Conservation (phyloP, 371 early-diverging fungal species). For the Phascolomyces articulosus region DNA sequence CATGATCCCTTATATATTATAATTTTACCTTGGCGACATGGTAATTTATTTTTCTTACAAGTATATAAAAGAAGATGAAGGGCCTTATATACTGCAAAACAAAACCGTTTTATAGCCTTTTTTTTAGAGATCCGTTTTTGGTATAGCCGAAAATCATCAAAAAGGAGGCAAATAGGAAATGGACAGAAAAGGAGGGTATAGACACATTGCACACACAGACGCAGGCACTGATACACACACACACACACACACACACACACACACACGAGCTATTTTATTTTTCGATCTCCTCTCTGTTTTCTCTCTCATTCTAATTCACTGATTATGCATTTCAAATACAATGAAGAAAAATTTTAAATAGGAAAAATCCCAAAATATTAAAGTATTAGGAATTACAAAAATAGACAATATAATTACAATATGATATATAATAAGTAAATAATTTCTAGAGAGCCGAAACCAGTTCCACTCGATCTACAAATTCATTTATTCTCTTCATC, state of each 20-base stretch:
- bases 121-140: neutral
- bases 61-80: too few species aligned
- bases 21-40: constrained; percentile 9
- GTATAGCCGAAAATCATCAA: neutral
- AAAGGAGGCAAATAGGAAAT: neutral
- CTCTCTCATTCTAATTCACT: too few species aligned
- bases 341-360: neutral
- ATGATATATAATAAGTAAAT: too few species aligned
- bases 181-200: too few species aligned
- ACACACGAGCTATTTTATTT: too few species aligned
- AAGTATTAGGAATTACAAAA: neutral
- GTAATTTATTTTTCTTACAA: neutral
- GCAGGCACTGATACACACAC: too few species aligned
- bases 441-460: neutral
- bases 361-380: too few species aligned
- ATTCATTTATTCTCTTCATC: constrained; percentile 21
- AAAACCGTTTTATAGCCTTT: neutral
- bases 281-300: too few species aligned
- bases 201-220: too few species aligned
- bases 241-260: too few species aligned
- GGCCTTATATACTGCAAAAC: neutral
- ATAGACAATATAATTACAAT: too few species aligned
- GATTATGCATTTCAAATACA: neutral
- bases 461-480: constrained; percentile 4
- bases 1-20: too few species aligned